Percentiles rank a stretch among this genome's conserved stretches.
phyloP scores from a whole-genome alignment of 2,329 filamentous ascomycete genomes.

The Cladosporium sp. region DNA sequence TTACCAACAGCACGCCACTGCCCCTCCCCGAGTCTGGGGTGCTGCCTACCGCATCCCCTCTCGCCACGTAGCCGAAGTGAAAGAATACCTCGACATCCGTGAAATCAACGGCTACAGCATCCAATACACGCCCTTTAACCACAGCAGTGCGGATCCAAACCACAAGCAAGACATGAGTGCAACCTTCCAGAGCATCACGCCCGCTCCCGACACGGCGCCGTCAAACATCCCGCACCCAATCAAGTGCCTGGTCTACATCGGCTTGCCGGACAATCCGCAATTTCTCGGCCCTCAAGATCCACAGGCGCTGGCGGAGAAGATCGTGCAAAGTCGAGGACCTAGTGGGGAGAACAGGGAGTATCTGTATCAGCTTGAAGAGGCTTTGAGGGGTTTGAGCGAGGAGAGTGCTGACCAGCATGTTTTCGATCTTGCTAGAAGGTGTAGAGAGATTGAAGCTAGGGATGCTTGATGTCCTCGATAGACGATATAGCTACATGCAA shows the following conservation, averaged over 20 bases:
- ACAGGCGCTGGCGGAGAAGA: slow-evolving; percentile 72
- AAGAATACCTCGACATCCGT: slow-evolving; percentile 86
- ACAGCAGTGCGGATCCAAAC: background rate
- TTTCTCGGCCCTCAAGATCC: slow-evolving; percentile 83
- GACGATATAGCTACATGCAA: background rate
- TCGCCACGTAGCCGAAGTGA: slow-evolving; percentile 71
- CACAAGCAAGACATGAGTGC: slow-evolving; percentile 49
- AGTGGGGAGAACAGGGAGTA: slow-evolving; percentile 92
- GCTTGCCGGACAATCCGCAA: slow-evolving; percentile 86
- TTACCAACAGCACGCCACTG: slow-evolving; percentile 49
- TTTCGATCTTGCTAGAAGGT: slow-evolving; percentile 70
- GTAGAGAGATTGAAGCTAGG: slow-evolving; percentile 57
- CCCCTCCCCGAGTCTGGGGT: slow-evolving; percentile 74
- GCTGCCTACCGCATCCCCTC: slow-evolving; percentile 77
- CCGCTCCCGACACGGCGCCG: slow-evolving; percentile 13
- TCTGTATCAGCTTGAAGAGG: slow-evolving; percentile 71
- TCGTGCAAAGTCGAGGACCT: slow-evolving; percentile 69
- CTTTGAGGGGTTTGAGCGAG: slow-evolving; percentile 64
- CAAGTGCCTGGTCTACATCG: slow-evolving; percentile 80
- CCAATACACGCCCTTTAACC: slow-evolving; percentile 74
- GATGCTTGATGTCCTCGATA: background rate
- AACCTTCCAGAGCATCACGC: slow-evolving; percentile 12
- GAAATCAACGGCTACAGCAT: slow-evolving; percentile 98
- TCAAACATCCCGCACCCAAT: slow-evolving; percentile 33
- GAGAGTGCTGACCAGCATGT: slow-evolving; percentile 83